These are phyloP conservation scores for Penicillium paxilli DNA, from an alignment of 495 filamentous ascomycete species.

Conservation along the genomic window DNA sequence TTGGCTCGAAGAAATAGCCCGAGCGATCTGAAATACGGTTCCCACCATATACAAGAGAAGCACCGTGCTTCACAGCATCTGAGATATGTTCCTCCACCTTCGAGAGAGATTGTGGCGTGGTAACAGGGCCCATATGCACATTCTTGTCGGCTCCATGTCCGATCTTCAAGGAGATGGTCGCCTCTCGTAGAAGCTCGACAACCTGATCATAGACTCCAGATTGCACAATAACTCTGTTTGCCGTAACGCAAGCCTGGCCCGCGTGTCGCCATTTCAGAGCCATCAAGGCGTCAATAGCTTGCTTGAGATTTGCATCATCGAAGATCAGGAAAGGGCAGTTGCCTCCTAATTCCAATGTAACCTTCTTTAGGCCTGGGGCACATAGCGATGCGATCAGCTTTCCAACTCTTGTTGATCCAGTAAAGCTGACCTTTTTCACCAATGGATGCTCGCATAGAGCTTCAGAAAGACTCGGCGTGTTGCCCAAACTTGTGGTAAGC, in stretches of 20 bases:
- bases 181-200: background rate
- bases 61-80: slow-evolving; percentile 19
- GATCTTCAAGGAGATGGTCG: background rate
- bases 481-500: slow-evolving; percentile 52
- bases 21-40: background rate
- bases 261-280: slow-evolving; percentile 53
- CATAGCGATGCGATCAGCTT: slow-evolving; percentile 24
- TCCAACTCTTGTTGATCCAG: slow-evolving; percentile 38
- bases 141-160: slow-evolving; percentile 2
- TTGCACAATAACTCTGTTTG: slow-evolving; percentile 64
- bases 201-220: slow-evolving; percentile 5
- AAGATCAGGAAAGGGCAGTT: slow-evolving; percentile 69
- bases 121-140: slow-evolving; percentile 5
- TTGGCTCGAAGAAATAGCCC: slow-evolving; percentile 61
- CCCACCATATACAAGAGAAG: slow-evolving; percentile 8
- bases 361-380: slow-evolving; percentile 45
- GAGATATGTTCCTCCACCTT: slow-evolving; percentile 16
- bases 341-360: slow-evolving; percentile 65
- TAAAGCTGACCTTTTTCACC: slow-evolving; percentile 66
- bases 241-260: slow-evolving; percentile 63
- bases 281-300: slow-evolving; percentile 49
- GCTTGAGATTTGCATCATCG: slow-evolving; percentile 60
- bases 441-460: slow-evolving; percentile 53
- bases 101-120: slow-evolving; percentile 14
- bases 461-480: slow-evolving; percentile 55